Percentiles rank a stretch among this genome's conserved stretches.
phyloP scores from a whole-genome alignment of 192 early-diverging fungal species.

The Podila verticillata region DNA sequence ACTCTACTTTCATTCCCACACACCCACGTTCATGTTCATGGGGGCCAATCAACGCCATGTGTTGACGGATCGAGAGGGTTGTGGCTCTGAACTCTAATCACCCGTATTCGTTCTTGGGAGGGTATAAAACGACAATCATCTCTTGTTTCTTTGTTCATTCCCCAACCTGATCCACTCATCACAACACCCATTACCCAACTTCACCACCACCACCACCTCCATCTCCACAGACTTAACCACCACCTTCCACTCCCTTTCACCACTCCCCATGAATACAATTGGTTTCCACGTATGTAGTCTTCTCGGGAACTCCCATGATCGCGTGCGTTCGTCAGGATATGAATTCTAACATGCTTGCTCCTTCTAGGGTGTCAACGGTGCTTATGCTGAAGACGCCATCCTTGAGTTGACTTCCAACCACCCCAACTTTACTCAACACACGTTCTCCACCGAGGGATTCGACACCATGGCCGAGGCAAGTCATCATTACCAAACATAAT shows the following conservation, averaged over 20 bases:
- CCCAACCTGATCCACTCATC: background rate
- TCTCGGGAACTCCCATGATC: background rate
- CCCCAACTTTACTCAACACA: constrained; percentile 31
- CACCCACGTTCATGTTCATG: too few relatives aligned
- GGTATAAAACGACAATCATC: background rate
- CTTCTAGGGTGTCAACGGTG: constrained; percentile 38
- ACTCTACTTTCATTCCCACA: too few relatives aligned
- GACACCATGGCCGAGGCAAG: constrained; percentile 45
- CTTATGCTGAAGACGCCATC: constrained; percentile 52
- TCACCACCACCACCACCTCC: too few relatives aligned
- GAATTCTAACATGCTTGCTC: background rate
- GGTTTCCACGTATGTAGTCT: constrained; percentile 36
- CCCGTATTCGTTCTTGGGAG: too few relatives aligned
- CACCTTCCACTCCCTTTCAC: too few relatives aligned
- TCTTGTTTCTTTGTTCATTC: background rate
- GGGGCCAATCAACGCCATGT: too few relatives aligned
- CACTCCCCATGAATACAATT: constrained; percentile 29
- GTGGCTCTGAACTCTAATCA: too few relatives aligned
- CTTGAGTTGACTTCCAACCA: constrained; percentile 43
- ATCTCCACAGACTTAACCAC: too few relatives aligned
- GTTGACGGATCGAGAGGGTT: too few relatives aligned
- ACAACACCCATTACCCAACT: background rate
- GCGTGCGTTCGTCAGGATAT: background rate
- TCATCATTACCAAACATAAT: background rate
- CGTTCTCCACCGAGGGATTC: constrained; percentile 40